These are phyloP conservation scores for Lagerstroemia speciosa DNA, from an alignment of 345 rosid species.

Conservation along the genomic window DNA sequence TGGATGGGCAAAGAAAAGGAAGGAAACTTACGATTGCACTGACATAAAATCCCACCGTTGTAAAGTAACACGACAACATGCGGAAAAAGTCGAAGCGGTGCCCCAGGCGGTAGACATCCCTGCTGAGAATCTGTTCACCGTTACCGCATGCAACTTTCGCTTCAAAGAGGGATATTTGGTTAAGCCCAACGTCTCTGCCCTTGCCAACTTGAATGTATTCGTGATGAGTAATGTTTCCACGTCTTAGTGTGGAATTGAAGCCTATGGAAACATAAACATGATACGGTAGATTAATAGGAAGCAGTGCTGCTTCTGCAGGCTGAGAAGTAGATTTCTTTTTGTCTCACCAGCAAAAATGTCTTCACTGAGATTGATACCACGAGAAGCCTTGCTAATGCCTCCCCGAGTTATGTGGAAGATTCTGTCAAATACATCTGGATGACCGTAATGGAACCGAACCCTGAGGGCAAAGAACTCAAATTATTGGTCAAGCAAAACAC, in stretches of 20 bases:
- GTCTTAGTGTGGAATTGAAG: constrained; percentile 84
- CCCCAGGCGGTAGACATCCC: constrained; percentile 88
- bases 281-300: neutral
- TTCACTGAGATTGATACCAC: constrained; percentile 91
- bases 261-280: constrained; percentile 28
- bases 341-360: constrained; percentile 90
- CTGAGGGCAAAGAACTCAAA: constrained; percentile 27
- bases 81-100: constrained; percentile 98
- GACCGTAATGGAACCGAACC: constrained; percentile 96
- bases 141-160: constrained; percentile 98
- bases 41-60: constrained; percentile 80
- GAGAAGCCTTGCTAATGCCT: constrained; percentile 95
- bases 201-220: constrained; percentile 99
- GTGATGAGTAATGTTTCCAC: constrained; percentile 94
- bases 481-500: constrained; percentile 5
- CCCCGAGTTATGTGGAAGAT: constrained; percentile 94
- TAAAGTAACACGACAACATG: constrained; percentile 82
- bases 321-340: constrained; percentile 6
- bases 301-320: neutral
- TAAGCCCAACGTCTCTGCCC: constrained; percentile 97
- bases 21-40: constrained; percentile 72
- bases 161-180: constrained; percentile 95
- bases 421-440: constrained; percentile 93
- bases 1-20: neutral
- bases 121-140: constrained; percentile 89